Evolutionary conservation across 164 flowering plant species (phyloP), one percentile per base, ranked within the genome.

Genomic region (Berberis vulgaris): DNA sequence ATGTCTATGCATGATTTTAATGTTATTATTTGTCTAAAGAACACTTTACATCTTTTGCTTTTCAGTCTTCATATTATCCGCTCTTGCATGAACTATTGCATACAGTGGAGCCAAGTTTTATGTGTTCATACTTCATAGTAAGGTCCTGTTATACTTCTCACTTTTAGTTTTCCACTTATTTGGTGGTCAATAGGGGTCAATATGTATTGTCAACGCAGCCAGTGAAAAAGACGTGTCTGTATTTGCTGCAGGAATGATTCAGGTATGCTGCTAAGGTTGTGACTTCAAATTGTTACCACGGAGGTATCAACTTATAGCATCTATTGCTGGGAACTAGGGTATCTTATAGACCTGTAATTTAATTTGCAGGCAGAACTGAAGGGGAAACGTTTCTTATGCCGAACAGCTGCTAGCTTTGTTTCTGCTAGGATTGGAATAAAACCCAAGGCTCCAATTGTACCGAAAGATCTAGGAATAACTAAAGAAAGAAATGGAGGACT

Each of bases 331-430:
- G 1, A 7, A 1, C 4, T 6, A 7, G 12, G 3, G 11, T 52
- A 4, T 26, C 26, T 26, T 52, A 0, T 52, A 52, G 43, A 13
- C 45, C 55, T 46, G 54, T 67, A 9, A 43, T 69, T 63, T 56
- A 63, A 69, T 68, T 73, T 59, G 39, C 84, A 95, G 99, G 99
- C 99, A 59, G 99, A 91, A 78, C 54, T 82, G 69, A 88, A 80
- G 75, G 99, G 99, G 55, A 91, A 88, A 70, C 82, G 74, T 56
- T 95, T 85, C 78, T 75, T 95, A 69, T 95, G 99, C 77, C 94
- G 99, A 38, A 86, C 98, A 65, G 98, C 99, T 67, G 99, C 99
- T 76, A 95, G 96, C 72, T 95, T 95, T 82, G 99, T 95, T 66
- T 95, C 99, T 70, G 80, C 98, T 56, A 77, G 91, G 38, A 77